These are phyloP conservation scores for Butyriboletus appendiculatus DNA, from an alignment of 1,284 basidiomycete genomes.

Conservation along the genomic window DNA sequence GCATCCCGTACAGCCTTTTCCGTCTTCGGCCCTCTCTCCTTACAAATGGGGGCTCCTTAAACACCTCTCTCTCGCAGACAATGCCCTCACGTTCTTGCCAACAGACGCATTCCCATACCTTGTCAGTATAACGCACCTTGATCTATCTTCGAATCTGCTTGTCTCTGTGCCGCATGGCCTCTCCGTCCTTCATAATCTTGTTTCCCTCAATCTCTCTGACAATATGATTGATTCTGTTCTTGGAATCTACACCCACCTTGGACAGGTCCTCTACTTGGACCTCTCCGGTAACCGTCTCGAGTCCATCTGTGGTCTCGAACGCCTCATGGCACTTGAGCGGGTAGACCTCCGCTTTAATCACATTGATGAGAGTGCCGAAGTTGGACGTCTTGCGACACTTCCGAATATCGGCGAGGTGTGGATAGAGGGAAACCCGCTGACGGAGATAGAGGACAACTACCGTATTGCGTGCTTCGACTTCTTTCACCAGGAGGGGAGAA, in stretches of 20 bases:
- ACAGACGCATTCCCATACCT: constrained; percentile 71
- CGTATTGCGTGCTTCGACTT: constrained; percentile 78
- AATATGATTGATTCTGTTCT: constrained; percentile 97
- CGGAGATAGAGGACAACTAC: constrained; percentile 70
- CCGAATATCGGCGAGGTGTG: constrained; percentile 79
- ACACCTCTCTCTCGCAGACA: constrained; percentile 79
- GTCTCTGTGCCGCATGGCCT: constrained; percentile 83
- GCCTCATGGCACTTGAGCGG: constrained; percentile 78
- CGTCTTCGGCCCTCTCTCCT: constrained; percentile 50
- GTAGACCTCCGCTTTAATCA: constrained; percentile 87
- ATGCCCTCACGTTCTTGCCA: constrained; percentile 83
- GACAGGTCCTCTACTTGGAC: constrained; percentile 75
- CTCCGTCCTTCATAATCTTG: constrained; percentile 71
- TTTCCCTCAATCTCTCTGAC: constrained; percentile 87
- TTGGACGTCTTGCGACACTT: constrained; percentile 81
- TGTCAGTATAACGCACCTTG: constrained; percentile 81
- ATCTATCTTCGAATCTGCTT: constrained; percentile 88
- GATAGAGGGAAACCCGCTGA: constrained; percentile 80
- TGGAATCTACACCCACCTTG: constrained; percentile 83
- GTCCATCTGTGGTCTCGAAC: constrained; percentile 91
- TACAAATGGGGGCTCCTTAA: constrained; percentile 80
- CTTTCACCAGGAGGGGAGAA: constrained; percentile 81
- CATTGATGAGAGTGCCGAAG: constrained; percentile 82
- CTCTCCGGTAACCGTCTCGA: constrained; percentile 87
- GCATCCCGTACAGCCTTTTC: constrained; percentile 32